Percentiles rank a stretch among this genome's conserved stretches.
Conservation (phyloP, 805 yeast species). For the Lipomyces mesembrius region DNA sequence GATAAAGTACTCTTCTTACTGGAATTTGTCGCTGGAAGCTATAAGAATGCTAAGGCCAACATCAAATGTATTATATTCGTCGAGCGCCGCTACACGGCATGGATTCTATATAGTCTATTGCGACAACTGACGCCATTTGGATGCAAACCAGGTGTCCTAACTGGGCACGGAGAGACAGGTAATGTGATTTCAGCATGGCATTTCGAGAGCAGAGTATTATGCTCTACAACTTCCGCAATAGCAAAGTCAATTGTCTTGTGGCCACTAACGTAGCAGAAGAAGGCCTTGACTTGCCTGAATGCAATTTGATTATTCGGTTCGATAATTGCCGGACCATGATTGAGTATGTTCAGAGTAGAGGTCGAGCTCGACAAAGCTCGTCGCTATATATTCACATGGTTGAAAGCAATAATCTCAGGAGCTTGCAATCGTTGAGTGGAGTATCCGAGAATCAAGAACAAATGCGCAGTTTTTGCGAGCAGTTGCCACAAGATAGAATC, state of each 20-base stretch:
- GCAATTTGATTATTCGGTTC: conserved; percentile 25
- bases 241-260: conserved; percentile 16
- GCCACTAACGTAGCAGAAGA: conserved; percentile 32
- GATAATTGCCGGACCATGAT: conserved; percentile 16
- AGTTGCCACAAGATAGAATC: conserved; percentile 6
- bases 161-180: conserved; percentile 19
- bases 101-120: conserved; percentile 10
- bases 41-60: background rate
- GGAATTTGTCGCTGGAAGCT: conserved; percentile 2
- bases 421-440: background rate
- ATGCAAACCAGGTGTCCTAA: conserved; percentile 11
- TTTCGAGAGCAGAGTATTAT: conserved; percentile 16
- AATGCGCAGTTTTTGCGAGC: conserved; percentile 12
- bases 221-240: conserved; percentile 15
- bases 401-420: background rate
- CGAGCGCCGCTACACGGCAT: conserved; percentile 17
- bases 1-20: conserved; percentile 15
- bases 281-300: conserved; percentile 29
- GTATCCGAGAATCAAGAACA: background rate
- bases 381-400: conserved; percentile 14
- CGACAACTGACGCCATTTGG: conserved; percentile 1
- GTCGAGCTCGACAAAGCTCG: conserved; percentile 21
- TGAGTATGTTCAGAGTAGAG: conserved; percentile 23
- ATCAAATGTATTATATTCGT: conserved; percentile 16
- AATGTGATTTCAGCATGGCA: conserved; percentile 11